Percentiles rank a stretch among this genome's conserved stretches.
Conservation (phyloP, 1,284 basidiomycete species). For the Phlebopus sp. region DNA sequence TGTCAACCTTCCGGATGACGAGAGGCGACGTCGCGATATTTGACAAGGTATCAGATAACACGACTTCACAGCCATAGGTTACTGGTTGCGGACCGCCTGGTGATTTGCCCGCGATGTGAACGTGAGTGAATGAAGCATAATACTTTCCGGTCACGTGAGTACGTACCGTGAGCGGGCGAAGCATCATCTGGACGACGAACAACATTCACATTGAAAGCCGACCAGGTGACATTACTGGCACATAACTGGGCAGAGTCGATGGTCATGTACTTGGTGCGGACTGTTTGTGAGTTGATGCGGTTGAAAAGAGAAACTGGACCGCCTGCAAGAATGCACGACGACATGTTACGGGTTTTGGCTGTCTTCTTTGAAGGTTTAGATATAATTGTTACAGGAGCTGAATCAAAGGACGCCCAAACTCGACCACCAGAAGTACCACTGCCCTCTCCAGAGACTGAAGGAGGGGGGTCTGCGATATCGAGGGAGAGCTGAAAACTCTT, state of each 20-base stretch:
- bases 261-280: slow-evolving; percentile 95
- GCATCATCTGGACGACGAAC: slow-evolving; percentile 62
- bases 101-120: slow-evolving; percentile 33
- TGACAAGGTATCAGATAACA: slow-evolving; percentile 80
- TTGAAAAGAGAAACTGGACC: slow-evolving; percentile 95
- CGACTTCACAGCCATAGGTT: slow-evolving; percentile 88
- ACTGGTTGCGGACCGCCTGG: slow-evolving; percentile 72
- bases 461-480: slow-evolving; percentile 71
- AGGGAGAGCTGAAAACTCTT: slow-evolving; percentile 87
- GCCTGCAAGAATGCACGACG: slow-evolving; percentile 85
- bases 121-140: slow-evolving; percentile 35
- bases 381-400: slow-evolving; percentile 89
- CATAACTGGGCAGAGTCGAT: slow-evolving; percentile 82
- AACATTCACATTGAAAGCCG: slow-evolving; percentile 90
- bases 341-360: slow-evolving; percentile 91
- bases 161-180: slow-evolving; percentile 54
- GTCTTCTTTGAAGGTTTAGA: slow-evolving; percentile 98
- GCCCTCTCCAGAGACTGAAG: slow-evolving; percentile 45
- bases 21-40: slow-evolving; percentile 86
- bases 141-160: slow-evolving; percentile 49
- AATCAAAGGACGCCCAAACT: slow-evolving; percentile 89
- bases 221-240: slow-evolving; percentile 87
- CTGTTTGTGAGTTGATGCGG: slow-evolving; percentile 95
- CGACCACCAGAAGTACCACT: slow-evolving; percentile 58
- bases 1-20: slow-evolving; percentile 90